phyloP scores from a whole-genome alignment of 176 grass and related monocot genomes.

The Otatea glauca region DNA sequence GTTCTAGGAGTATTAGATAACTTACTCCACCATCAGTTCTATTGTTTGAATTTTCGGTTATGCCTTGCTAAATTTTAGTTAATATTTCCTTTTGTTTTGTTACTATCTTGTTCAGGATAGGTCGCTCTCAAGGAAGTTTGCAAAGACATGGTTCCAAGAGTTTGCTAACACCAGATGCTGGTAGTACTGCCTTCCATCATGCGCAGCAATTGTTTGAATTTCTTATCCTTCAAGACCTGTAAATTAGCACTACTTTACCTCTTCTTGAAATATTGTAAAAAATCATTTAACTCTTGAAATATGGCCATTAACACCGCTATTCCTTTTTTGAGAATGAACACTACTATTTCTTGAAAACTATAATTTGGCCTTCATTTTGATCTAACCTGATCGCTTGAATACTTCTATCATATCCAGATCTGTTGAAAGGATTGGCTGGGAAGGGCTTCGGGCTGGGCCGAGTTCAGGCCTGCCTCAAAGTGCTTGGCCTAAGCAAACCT shows the following conservation, averaged over 20 bases:
- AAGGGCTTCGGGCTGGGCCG: not conserved
- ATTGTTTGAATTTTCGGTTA: not conserved
- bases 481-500: not conserved
- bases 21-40: constrained; percentile 21
- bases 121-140: constrained; percentile 47
- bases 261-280: constrained; percentile 20
- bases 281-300: constrained; percentile 1
- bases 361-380: not conserved
- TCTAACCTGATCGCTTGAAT: not conserved
- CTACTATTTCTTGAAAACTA: constrained; percentile 22
- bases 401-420: not conserved
- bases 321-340: not conserved
- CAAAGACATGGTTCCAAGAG: constrained; percentile 52
- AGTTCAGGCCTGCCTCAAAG: not conserved
- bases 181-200: constrained; percentile 51
- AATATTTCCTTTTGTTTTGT: constrained; percentile 26
- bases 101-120: constrained; percentile 61
- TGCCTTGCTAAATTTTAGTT: constrained; percentile 18
- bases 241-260: not conserved
- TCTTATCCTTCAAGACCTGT: not conserved
- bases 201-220: not conserved
- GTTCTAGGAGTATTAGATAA: constrained; percentile 3
- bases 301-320: not conserved
- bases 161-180: constrained; percentile 69
- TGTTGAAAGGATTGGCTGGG: not conserved